phyloP scores from a whole-genome alignment of 1,284 basidiomycete genomes.

The Apiotrichum akiyoshidainum region DNA sequence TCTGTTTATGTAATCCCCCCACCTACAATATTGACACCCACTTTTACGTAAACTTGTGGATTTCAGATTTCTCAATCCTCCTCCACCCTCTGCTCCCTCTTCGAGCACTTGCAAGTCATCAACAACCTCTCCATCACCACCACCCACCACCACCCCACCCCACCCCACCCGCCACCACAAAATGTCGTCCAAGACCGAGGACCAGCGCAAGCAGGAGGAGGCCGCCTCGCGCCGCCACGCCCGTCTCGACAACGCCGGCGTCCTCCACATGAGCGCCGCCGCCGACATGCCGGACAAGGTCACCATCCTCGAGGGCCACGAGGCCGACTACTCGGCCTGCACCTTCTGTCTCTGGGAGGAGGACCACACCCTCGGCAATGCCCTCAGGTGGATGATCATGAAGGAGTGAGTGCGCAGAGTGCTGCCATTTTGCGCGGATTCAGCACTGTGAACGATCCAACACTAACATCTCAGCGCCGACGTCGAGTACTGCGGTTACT shows the following conservation, averaged over 20 bases:
- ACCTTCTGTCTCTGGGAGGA: constrained; percentile 92
- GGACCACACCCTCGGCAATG: constrained; percentile 92
- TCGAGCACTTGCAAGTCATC: not conserved
- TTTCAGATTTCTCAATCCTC: constrained; percentile 2
- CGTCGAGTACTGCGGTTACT: constrained; percentile 98
- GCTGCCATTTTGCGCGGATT: too few relatives aligned
- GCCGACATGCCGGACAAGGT: constrained; percentile 43
- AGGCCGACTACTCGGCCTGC: constrained; percentile 78
- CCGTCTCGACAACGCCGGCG: constrained; percentile 43
- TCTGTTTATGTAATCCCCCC: not conserved
- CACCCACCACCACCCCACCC: not conserved
- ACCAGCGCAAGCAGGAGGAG: constrained; percentile 20
- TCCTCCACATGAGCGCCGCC: constrained; percentile 37
- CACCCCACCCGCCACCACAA: not conserved
- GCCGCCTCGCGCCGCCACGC: constrained; percentile 22
- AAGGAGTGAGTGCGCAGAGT: constrained; percentile 85
- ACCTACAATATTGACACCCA: not conserved
- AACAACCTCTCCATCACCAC: not conserved
- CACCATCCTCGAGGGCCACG: constrained; percentile 61
- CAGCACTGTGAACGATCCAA: too few relatives aligned
- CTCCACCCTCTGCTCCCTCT: not conserved
- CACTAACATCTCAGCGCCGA: constrained; percentile 67
- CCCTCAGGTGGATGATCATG: constrained; percentile 96
- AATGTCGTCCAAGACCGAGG: constrained; percentile 12
- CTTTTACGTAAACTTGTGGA: not conserved